Percentiles rank a stretch among this genome's conserved stretches.
These are phyloP conservation scores for Graphiopsis chlorocephala DNA, from an alignment of 2,329 filamentous ascomycete species.

Conservation along the genomic window DNA sequence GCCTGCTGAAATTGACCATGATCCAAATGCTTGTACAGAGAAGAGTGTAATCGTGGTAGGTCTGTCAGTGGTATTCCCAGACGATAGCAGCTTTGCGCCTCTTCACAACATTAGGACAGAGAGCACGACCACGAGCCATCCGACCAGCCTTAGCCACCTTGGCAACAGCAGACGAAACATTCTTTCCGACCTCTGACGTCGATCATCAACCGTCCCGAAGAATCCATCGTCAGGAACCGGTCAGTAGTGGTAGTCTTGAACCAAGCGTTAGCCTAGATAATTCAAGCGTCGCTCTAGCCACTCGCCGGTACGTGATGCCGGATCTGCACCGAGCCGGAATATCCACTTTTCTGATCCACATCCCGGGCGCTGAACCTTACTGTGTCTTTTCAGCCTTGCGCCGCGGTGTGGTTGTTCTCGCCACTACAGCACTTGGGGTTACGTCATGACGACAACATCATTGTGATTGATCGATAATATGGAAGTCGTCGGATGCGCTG, in stretches of 20 bases:
- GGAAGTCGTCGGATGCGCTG: background rate
- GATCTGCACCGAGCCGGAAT: conserved; percentile 1
- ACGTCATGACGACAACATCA: background rate
- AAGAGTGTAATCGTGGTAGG: background rate
- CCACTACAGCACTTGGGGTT: background rate
- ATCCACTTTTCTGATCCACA: background rate
- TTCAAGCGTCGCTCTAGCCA: background rate
- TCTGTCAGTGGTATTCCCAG: background rate
- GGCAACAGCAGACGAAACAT: background rate
- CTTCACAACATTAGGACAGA: background rate
- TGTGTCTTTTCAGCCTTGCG: background rate
- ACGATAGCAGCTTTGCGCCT: background rate
- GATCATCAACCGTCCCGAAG: background rate
- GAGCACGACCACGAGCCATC: background rate
- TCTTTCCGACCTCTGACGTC: background rate
- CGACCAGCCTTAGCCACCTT: background rate
- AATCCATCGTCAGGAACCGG: background rate
- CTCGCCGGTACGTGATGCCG: background rate
- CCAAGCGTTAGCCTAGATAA: background rate
- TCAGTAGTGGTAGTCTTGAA: background rate
- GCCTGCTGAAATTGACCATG: background rate
- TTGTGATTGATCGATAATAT: background rate
- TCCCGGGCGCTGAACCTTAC: background rate
- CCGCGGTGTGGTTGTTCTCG: background rate
- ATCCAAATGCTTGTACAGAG: background rate